phyloP scores from a whole-genome alignment of 768 basidiomycete species.

The Suillus spraguei region DNA sequence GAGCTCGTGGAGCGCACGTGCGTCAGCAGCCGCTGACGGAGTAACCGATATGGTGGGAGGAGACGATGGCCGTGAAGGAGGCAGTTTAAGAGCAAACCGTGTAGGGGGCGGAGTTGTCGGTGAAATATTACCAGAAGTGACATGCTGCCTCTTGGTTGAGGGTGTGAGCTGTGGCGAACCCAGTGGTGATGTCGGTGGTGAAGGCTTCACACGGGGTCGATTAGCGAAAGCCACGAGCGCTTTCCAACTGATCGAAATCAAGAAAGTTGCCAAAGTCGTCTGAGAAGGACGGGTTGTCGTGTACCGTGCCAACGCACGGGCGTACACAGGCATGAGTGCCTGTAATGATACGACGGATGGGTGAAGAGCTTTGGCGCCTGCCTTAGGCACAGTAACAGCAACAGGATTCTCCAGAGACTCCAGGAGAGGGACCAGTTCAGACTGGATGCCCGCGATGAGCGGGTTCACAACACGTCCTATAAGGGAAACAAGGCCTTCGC shows the following conservation, averaged over 20 bases:
- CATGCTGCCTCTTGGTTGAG: conserved; percentile 44
- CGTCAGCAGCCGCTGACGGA: conserved; percentile 57
- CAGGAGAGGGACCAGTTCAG: conserved; percentile 60
- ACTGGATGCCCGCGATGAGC: conserved; percentile 59
- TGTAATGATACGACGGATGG: conserved; percentile 64
- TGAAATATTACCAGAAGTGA: conserved; percentile 44
- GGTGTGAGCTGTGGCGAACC: conserved; percentile 38
- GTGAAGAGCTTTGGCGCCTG: conserved; percentile 39
- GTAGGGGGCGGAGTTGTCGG: conserved; percentile 58
- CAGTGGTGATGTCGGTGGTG: conserved; percentile 40
- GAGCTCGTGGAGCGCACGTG: conserved; percentile 62
- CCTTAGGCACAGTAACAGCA: conserved; percentile 23
- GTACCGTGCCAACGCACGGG: conserved; percentile 57
- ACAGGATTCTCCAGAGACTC: conserved; percentile 60
- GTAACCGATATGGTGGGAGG: conserved; percentile 42
- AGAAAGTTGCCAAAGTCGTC: conserved; percentile 62
- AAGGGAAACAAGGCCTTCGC: conserved; percentile 72
- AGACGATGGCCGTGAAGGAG: conserved; percentile 66
- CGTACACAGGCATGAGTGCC: conserved; percentile 61
- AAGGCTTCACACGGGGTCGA: conserved; percentile 42
- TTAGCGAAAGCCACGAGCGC: conserved; percentile 71
- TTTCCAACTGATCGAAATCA: conserved; percentile 77
- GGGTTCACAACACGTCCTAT: conserved; percentile 69
- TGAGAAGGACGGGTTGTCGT: conserved; percentile 58
- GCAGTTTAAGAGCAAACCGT: conserved; percentile 68